These are phyloP conservation scores for Dactylellina sp. DNA, from an alignment of 2,329 filamentous ascomycete genomes.

Conservation along the genomic window DNA sequence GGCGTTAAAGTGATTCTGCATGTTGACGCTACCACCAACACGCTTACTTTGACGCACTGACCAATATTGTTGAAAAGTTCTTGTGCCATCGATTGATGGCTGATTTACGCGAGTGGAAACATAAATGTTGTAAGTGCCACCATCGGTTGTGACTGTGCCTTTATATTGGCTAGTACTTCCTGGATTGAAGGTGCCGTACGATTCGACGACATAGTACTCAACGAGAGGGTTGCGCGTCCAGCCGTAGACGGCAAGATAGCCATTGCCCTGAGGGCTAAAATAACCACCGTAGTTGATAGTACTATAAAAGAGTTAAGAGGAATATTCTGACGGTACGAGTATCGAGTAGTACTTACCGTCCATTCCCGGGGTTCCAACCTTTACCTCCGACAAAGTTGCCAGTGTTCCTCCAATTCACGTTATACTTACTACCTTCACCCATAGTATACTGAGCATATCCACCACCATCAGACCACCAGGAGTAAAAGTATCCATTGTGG, in stretches of 20 bases:
- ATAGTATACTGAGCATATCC: conserved; percentile 70
- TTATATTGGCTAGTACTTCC: conserved; percentile 62
- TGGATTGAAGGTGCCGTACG: conserved; percentile 63
- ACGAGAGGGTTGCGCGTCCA: conserved; percentile 64
- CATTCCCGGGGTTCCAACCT: conserved; percentile 66
- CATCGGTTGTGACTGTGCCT: conserved; percentile 64
- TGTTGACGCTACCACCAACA: conserved; percentile 67
- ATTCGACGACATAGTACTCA: conserved; percentile 65
- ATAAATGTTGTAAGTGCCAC: conserved; percentile 64
- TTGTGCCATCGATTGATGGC: conserved; percentile 67
- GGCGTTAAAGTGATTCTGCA: conserved; percentile 68
- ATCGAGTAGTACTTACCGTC: conserved; percentile 61
- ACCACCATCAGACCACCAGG: conserved; percentile 71
- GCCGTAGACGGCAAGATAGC: conserved; percentile 66
- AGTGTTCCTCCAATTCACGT: conserved; percentile 66
- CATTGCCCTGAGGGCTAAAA: conserved; percentile 60
- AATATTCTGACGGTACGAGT: conserved; percentile 7
- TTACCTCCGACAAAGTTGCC: conserved; percentile 69
- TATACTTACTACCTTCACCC: conserved; percentile 68
- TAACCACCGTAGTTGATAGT: conserved; percentile 63
- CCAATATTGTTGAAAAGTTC: conserved; percentile 70
- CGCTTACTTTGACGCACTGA: conserved; percentile 68
- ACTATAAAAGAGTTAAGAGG: conserved; percentile 18
- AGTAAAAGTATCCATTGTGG: conserved; percentile 72
- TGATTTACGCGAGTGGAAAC: conserved; percentile 64